Conservation (phyloP, 768 basidiomycete genomes). For the Daedaleopsis nitida region DNA sequence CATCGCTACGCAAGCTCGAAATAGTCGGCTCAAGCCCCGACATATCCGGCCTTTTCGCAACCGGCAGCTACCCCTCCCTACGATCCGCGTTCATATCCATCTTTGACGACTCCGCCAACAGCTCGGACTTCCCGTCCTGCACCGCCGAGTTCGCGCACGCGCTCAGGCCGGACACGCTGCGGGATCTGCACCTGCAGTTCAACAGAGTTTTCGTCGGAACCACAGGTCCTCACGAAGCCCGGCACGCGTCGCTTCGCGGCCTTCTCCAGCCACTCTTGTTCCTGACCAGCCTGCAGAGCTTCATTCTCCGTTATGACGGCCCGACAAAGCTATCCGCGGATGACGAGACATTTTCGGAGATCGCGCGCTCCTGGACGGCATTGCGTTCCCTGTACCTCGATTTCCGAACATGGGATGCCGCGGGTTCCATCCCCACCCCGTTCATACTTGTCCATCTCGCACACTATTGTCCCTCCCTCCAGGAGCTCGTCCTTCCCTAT, state of each 20-base stretch:
- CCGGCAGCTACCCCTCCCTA: neutral
- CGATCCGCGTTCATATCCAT: neutral
- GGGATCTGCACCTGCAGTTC: neutral
- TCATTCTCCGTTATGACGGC: neutral
- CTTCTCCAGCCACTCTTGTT: neutral
- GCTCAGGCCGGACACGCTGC: neutral
- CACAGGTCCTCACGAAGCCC: neutral
- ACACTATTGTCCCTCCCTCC: neutral
- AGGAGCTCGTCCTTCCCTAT: neutral
- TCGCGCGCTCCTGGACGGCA: neutral
- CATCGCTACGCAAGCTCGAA: neutral
- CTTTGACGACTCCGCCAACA: neutral
- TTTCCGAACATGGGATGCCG: neutral
- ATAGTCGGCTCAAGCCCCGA: neutral
- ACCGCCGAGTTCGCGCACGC: neutral
- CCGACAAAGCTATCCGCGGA: neutral
- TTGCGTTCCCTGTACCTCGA: neutral
- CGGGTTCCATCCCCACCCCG: neutral
- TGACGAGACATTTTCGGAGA: neutral
- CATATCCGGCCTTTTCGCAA: neutral
- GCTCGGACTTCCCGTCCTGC: neutral
- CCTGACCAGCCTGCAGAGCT: neutral
- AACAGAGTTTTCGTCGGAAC: neutral
- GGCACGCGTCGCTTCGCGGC: neutral
- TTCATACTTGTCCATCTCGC: neutral